phyloP scores from a whole-genome alignment of 495 filamentous ascomycete species.

The Penicillium fimorum region DNA sequence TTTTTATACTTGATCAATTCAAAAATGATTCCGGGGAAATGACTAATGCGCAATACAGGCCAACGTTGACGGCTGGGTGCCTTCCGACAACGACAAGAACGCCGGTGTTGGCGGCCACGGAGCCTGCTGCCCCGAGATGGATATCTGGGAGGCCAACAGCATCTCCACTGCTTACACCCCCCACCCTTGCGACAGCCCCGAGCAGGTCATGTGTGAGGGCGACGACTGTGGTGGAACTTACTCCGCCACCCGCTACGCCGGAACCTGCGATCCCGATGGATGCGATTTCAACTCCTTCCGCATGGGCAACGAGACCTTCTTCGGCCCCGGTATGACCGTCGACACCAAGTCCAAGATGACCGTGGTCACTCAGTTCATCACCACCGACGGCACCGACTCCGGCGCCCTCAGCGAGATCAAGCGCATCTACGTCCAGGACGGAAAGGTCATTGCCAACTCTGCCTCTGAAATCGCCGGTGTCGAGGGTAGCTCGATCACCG shows the following conservation, averaged over 20 bases:
- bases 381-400: constrained; percentile 50
- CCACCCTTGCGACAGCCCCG: constrained; percentile 59
- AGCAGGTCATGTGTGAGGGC: constrained; percentile 57
- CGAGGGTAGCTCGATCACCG: constrained; percentile 57
- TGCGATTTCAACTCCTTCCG: constrained; percentile 80
- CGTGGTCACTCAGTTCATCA: constrained; percentile 71
- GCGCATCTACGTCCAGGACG: constrained; percentile 71
- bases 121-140: constrained; percentile 72
- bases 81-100: constrained; percentile 59
- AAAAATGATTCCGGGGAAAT: background rate
- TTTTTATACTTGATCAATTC: background rate
- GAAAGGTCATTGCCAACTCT: constrained; percentile 60
- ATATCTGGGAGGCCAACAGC: constrained; percentile 72
- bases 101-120: constrained; percentile 58
- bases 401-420: constrained; percentile 62
- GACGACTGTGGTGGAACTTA: constrained; percentile 54
- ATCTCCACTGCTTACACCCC: constrained; percentile 57
- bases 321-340: constrained; percentile 57
- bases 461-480: constrained; percentile 51
- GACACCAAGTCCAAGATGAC: constrained; percentile 64
- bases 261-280: constrained; percentile 71
- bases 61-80: constrained; percentile 60
- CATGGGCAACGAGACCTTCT: constrained; percentile 62
- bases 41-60: constrained; percentile 20
- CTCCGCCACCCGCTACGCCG: constrained; percentile 42